Evolutionary conservation across 805 yeast species (phyloP).

Genomic region (Cyberlindnera maclurae): DNA sequence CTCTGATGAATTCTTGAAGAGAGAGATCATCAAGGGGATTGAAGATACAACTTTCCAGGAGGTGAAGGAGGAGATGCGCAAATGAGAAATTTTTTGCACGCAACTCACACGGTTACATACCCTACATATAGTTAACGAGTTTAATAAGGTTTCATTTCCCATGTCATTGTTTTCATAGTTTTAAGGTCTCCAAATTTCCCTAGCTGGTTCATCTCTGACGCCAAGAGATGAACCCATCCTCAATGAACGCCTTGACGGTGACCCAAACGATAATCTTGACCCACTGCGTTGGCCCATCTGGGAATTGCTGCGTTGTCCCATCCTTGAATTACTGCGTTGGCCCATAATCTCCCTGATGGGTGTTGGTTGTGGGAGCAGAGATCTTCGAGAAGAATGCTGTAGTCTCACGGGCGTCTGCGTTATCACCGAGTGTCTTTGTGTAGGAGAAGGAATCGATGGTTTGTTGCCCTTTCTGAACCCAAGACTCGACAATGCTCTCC

Average conservation of each 20-base stretch:
- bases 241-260: not conserved
- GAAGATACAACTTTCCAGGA: constrained; percentile 16
- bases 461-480: constrained; percentile 10
- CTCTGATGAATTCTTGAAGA: constrained; percentile 19
- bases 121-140: not conserved
- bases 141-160: not conserved
- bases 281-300: not conserved
- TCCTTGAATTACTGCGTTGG: constrained; percentile 5
- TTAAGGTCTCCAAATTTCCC: constrained; percentile 11
- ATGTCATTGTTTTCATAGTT: too few species aligned
- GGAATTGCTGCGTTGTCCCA: constrained; percentile 4
- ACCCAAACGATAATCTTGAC: not conserved
- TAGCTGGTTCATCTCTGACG: constrained; percentile 7
- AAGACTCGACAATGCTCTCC: constrained; percentile 11
- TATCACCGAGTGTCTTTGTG: constrained; percentile 17
- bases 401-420: constrained; percentile 20
- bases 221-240: not conserved
- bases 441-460: constrained; percentile 1
- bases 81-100: not conserved
- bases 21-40: constrained; percentile 17
- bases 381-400: constrained; percentile 6
- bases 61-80: constrained; percentile 4
- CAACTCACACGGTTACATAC: not conserved
- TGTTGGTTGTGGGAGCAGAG: constrained; percentile 23
- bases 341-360: constrained; percentile 20